These are phyloP conservation scores for Xylaria sp. DNA, from an alignment of 495 filamentous ascomycete genomes.

Conservation along the genomic window DNA sequence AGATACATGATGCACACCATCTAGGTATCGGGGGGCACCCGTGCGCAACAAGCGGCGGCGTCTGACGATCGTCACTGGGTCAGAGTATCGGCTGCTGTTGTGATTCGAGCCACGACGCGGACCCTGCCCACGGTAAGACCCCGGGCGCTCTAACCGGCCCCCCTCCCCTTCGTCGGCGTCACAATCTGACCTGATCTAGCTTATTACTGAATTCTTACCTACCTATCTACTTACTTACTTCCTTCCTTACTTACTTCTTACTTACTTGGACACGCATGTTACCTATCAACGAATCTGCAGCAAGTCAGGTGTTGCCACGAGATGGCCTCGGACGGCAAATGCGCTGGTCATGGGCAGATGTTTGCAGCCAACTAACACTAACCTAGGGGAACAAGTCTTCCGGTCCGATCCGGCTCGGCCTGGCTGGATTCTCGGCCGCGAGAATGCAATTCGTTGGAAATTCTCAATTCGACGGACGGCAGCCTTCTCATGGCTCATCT, in stretches of 20 bases:
- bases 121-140: not conserved
- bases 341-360: slow-evolving; percentile 14
- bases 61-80: slow-evolving; percentile 10
- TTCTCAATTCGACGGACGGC: not conserved
- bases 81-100: not conserved
- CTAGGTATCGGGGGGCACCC: not conserved
- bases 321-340: not conserved
- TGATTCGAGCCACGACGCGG: slow-evolving; percentile 24
- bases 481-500: not conserved
- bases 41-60: slow-evolving; percentile 12
- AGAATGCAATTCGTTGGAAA: not conserved
- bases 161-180: not conserved
- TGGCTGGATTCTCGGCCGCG: not conserved
- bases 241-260: not conserved
- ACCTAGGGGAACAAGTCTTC: not conserved
- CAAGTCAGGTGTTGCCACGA: slow-evolving; percentile 19
- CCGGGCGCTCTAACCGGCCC: slow-evolving; percentile 3
- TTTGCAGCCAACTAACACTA: slow-evolving; percentile 1
- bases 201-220: not conserved
- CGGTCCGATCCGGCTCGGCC: slow-evolving; percentile 8
- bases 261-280: slow-evolving; percentile 7
- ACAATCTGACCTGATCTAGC: not conserved
- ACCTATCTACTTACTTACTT: not conserved
- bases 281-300: not conserved
- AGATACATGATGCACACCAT: no score